Evolutionary conservation across 2,329 filamentous ascomycete genomes (phyloP).

Genomic region (Fusarium begoniae): DNA sequence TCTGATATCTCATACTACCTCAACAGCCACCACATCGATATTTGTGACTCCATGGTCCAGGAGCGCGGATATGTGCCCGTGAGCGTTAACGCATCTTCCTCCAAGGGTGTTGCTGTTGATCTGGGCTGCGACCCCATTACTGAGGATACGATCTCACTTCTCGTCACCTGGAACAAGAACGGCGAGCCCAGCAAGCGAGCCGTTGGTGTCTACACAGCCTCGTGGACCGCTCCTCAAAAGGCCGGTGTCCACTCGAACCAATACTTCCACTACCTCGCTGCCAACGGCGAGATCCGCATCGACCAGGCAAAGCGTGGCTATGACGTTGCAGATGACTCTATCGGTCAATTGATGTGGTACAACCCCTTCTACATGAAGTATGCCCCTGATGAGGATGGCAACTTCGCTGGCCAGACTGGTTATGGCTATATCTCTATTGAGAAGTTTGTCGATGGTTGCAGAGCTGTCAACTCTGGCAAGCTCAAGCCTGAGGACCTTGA

Average conservation of each 20-base stretch:
- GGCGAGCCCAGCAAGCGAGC: constrained; percentile 74
- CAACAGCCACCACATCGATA: constrained; percentile 93
- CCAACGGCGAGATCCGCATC: constrained; percentile 84
- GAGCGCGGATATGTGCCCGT: constrained; percentile 76
- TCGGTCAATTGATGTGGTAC: constrained; percentile 79
- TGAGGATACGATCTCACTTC: constrained; percentile 91
- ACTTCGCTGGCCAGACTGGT: constrained; percentile 89
- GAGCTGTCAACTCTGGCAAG: constrained; percentile 77
- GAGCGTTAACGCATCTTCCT: constrained; percentile 80
- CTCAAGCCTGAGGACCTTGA: constrained; percentile 81
- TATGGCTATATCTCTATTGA: constrained; percentile 96
- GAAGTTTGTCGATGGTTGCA: constrained; percentile 92
- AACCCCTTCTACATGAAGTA: constrained; percentile 98
- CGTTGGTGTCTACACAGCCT: constrained; percentile 91
- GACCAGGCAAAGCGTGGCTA: constrained; percentile 96
- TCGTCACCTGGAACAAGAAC: constrained; percentile 87
- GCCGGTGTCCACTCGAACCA: constrained; percentile 97
- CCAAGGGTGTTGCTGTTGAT: constrained; percentile 79
- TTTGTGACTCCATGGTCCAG: constrained; percentile 91
- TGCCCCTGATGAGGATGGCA: constrained; percentile 91
- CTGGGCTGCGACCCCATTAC: constrained; percentile 83
- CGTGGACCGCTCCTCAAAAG: constrained; percentile 92
- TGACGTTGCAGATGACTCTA: constrained; percentile 86
- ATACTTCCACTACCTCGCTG: constrained; percentile 94
- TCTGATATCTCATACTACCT: constrained; percentile 97